These are phyloP conservation scores for Berberis thunbergii DNA, from an alignment of 164 flowering plant species.

Conservation along the genomic window DNA sequence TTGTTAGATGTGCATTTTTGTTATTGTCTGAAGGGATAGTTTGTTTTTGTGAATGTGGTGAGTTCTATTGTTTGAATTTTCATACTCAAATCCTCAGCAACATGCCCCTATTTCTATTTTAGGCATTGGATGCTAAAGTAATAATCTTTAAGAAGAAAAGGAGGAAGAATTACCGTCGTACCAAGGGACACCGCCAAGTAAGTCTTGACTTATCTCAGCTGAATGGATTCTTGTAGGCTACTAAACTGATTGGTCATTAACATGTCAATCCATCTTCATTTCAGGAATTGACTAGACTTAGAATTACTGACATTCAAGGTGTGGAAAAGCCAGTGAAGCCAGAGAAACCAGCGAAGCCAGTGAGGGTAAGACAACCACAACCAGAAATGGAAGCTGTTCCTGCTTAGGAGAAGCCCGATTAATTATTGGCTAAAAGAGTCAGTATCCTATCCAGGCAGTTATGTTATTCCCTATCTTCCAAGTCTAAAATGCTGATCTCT, in stretches of 20 bases:
- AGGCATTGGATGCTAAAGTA: conserved; percentile 97
- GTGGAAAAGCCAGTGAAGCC: conserved; percentile 48
- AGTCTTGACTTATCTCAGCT: not conserved
- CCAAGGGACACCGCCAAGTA: conserved; percentile 98
- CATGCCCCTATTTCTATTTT: conserved; percentile 11
- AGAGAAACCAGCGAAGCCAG: not conserved
- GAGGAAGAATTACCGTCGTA: conserved; percentile 89
- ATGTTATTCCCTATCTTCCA: too few relatives aligned
- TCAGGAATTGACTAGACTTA: conserved; percentile 80
- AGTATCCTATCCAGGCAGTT: too few relatives aligned
- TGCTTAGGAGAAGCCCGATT: conserved; percentile 1
- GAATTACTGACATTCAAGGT: conserved; percentile 81
- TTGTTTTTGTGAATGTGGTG: too few relatives aligned
- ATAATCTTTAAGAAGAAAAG: conserved; percentile 96
- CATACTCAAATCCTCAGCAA: too few relatives aligned
- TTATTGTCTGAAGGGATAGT: too few relatives aligned
- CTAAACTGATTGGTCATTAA: conserved; percentile 6
- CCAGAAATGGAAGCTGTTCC: conserved; percentile 1
- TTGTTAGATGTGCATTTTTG: too few relatives aligned
- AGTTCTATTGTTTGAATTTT: too few relatives aligned
- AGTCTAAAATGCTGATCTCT: too few relatives aligned
- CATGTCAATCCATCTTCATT: conserved; percentile 6
- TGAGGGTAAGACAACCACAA: not conserved
- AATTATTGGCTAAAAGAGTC: too few relatives aligned
- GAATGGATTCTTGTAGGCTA: not conserved